Conservation (phyloP, 768 basidiomycete species). For the Mycena sanguinolenta region DNA sequence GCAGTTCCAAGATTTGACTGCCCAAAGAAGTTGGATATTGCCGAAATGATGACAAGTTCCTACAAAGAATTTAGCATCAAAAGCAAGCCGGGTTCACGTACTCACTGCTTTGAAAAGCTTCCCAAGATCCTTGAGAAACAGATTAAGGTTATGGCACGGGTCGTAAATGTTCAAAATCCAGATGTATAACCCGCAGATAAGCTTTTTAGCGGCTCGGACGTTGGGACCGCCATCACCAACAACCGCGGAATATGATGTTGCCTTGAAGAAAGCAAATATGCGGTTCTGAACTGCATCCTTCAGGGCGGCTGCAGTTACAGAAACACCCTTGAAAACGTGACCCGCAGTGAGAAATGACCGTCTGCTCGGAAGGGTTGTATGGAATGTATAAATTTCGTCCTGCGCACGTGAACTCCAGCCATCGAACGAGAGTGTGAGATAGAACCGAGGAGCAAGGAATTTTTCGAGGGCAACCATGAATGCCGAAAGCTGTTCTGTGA, state of each 20-base stretch:
- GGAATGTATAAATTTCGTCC: background rate
- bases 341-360: background rate
- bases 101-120: background rate
- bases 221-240: background rate
- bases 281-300: too few species aligned
- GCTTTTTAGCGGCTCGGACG: background rate
- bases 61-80: background rate
- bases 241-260: background rate
- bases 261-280: background rate
- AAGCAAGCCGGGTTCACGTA: background rate
- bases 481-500: slow-evolving; percentile 5
- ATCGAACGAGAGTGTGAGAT: slow-evolving; percentile 19
- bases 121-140: background rate
- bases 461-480: background rate
- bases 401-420: slow-evolving; percentile 16
- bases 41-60: background rate
- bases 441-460: background rate
- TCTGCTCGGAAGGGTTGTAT: background rate
- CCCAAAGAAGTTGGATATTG: slow-evolving; percentile 11
- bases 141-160: background rate
- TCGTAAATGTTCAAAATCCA: background rate
- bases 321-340: background rate
- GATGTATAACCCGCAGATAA: background rate
- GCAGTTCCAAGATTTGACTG: slow-evolving; percentile 10
- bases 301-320: background rate